phyloP scores from a whole-genome alignment of 768 basidiomycete species.

The Termitomyces titanicus region DNA sequence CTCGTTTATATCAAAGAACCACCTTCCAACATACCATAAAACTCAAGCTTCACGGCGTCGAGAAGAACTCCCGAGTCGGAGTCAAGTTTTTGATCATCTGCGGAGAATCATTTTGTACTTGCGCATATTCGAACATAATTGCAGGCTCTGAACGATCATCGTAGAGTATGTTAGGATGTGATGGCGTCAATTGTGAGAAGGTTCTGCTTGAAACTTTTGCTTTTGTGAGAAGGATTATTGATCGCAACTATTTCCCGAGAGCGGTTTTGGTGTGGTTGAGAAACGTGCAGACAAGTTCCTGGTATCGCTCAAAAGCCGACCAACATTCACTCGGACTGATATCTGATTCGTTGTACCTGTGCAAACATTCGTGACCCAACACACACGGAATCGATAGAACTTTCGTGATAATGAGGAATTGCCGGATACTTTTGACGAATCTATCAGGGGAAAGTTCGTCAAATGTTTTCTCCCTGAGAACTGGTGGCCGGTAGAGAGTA shows the following conservation, averaged over 20 bases:
- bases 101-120: neutral
- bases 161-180: neutral
- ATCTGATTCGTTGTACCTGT: neutral
- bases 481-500: neutral
- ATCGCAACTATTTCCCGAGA: neutral
- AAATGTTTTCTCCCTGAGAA: neutral
- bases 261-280: neutral
- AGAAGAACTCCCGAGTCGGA: conserved; percentile 3
- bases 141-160: neutral
- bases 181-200: neutral
- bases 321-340: neutral
- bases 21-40: conserved; percentile 1
- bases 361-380: neutral
- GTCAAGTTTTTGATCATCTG: neutral
- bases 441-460: conserved; percentile 5
- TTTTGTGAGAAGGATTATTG: neutral
- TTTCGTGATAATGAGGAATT: neutral
- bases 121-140: too few relatives aligned
- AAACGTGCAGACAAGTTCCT: neutral
- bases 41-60: neutral
- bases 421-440: conserved; percentile 10
- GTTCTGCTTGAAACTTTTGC: neutral
- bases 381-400: conserved; percentile 4
- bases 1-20: neutral
- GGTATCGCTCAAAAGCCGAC: neutral